These are phyloP conservation scores for Wickerhamomyces kurtzmanii DNA, from an alignment of 805 yeast species.

Conservation along the genomic window DNA sequence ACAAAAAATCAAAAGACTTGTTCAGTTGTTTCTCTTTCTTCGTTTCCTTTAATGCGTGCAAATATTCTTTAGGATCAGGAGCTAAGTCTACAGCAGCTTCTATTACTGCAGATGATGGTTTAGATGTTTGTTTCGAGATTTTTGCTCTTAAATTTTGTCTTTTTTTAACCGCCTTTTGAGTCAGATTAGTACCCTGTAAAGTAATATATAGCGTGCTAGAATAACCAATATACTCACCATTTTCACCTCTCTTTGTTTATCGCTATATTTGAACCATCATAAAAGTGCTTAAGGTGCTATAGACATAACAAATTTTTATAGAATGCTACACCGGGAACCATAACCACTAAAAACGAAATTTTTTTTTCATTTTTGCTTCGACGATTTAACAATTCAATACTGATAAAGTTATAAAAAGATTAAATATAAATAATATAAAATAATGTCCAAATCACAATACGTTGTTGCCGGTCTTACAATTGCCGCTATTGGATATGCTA, in stretches of 20 bases:
- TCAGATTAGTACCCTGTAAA: too few species aligned
- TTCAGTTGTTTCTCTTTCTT: conserved; percentile 41
- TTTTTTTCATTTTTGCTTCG: neutral
- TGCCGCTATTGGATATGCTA: conserved; percentile 63
- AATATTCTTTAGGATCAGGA: conserved; percentile 32
- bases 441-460: conserved; percentile 19
- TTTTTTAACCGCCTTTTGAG: conserved; percentile 33
- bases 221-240: too few species aligned
- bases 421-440: too few species aligned
- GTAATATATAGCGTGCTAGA: too few species aligned
- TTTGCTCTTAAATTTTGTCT: conserved; percentile 35
- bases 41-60: conserved; percentile 40
- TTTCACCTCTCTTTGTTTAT: too few species aligned
- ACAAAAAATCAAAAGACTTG: conserved; percentile 27
- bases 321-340: neutral
- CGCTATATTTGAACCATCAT: too few species aligned
- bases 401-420: neutral
- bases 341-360: neutral
- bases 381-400: neutral
- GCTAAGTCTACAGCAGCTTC: conserved; percentile 12
- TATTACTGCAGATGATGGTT: conserved; percentile 2
- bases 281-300: too few species aligned
- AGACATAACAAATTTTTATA: neutral
- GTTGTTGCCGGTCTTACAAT: conserved; percentile 27
- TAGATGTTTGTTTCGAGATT: conserved; percentile 19